Conservation (phyloP, 2,329 filamentous ascomycete genomes). For the Fusarium verrucosum region DNA sequence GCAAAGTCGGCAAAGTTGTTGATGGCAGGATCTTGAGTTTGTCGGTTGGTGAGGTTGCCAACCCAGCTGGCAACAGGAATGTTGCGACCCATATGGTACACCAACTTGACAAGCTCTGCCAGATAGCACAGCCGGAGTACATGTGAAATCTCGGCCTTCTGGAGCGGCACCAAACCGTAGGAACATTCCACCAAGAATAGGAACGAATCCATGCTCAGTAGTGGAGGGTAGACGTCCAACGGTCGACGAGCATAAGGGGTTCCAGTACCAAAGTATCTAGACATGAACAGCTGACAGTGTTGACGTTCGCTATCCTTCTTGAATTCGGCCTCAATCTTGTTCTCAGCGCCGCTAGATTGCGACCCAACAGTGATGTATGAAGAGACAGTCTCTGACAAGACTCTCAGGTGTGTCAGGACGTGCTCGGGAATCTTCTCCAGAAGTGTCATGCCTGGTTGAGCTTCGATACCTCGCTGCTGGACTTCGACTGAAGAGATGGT, state of each 20-base stretch:
- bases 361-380: slow-evolving; percentile 84
- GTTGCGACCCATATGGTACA: slow-evolving; percentile 67
- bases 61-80: slow-evolving; percentile 62
- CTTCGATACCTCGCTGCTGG: slow-evolving; percentile 84
- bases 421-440: slow-evolving; percentile 87
- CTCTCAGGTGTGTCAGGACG: slow-evolving; percentile 83
- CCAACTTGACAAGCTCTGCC: slow-evolving; percentile 87
- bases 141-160: slow-evolving; percentile 79
- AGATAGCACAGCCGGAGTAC: slow-evolving; percentile 87
- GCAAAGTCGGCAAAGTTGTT: slow-evolving; percentile 67
- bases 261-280: slow-evolving; percentile 59
- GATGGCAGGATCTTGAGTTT: slow-evolving; percentile 57
- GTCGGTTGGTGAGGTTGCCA: slow-evolving; percentile 54
- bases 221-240: slow-evolving; percentile 61
- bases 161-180: slow-evolving; percentile 72
- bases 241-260: slow-evolving; percentile 53
- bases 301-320: slow-evolving; percentile 74
- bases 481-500: slow-evolving; percentile 92
- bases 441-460: slow-evolving; percentile 76
- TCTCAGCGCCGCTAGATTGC: slow-evolving; percentile 68
- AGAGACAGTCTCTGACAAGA: slow-evolving; percentile 86
- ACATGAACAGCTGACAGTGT: slow-evolving; percentile 78
- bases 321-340: slow-evolving; percentile 73
- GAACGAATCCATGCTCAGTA: slow-evolving; percentile 77
- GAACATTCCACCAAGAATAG: slow-evolving; percentile 83